A percentile compares a stretch with the other conserved stretches of the same genome.
phyloP scores from a whole-genome alignment of 1,139 yeast species.

The Debaryomyces robertsiae region DNA sequence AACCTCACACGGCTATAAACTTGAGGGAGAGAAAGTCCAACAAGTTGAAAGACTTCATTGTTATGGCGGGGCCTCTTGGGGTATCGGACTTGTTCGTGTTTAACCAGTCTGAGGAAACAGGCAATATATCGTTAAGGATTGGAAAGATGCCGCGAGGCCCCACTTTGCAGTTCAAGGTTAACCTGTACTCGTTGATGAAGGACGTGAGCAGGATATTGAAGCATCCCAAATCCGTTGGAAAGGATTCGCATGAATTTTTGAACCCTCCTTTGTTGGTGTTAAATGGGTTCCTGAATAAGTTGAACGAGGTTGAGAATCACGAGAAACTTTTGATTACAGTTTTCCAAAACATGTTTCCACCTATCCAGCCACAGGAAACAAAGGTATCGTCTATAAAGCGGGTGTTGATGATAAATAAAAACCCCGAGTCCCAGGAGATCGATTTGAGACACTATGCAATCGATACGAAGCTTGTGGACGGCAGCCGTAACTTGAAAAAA shows the following conservation, averaged over 20 bases:
- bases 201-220: conserved; percentile 73
- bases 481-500: conserved; percentile 76
- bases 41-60: conserved; percentile 84
- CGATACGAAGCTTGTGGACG: conserved; percentile 84
- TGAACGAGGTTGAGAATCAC: conserved; percentile 57
- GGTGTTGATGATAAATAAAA: conserved; percentile 80
- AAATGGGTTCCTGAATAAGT: conserved; percentile 72
- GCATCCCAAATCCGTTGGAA: conserved; percentile 69
- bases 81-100: conserved; percentile 87
- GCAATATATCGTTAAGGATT: conserved; percentile 79
- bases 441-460: conserved; percentile 91
- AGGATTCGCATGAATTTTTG: conserved; percentile 62
- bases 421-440: conserved; percentile 66
- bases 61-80: conserved; percentile 97
- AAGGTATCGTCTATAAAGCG: conserved; percentile 75
- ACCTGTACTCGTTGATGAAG: conserved; percentile 76
- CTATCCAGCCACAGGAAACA: conserved; percentile 81
- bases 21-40: conserved; percentile 85
- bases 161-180: conserved; percentile 78
- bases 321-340: conserved; percentile 86
- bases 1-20: conserved; percentile 93
- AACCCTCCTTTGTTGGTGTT: conserved; percentile 89
- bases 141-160: conserved; percentile 96
- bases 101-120: conserved; percentile 76
- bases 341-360: conserved; percentile 95